phyloP scores from a whole-genome alignment of 352 stramenopile genomes.

The Hyaloperonospora arabidopsidis region DNA sequence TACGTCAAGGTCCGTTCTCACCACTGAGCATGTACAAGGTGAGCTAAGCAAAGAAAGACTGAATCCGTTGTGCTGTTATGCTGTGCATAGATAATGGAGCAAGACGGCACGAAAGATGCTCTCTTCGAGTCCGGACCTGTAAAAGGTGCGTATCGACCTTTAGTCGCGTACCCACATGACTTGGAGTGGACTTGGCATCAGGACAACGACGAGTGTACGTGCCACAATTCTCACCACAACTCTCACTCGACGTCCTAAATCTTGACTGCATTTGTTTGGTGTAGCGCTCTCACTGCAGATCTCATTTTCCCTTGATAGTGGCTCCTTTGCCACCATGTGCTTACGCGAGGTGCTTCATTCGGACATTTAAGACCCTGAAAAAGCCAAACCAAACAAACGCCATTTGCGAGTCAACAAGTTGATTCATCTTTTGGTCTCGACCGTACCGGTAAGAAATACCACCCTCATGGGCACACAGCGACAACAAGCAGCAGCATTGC shows the following conservation, averaged over 20 bases:
- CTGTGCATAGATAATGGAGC: constrained; percentile 32
- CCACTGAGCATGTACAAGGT: constrained; percentile 1
- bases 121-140: constrained; percentile 34
- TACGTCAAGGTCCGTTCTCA: constrained; percentile 35
- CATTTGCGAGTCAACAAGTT: too few species aligned
- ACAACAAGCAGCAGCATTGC: not conserved
- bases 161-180: constrained; percentile 37
- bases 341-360: constrained; percentile 55
- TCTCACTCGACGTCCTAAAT: not conserved
- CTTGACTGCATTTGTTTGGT: not conserved
- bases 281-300: constrained; percentile 23
- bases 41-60: not conserved
- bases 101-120: constrained; percentile 37
- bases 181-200: constrained; percentile 38
- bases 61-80: constrained; percentile 2
- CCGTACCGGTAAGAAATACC: too few species aligned
- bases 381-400: too few species aligned
- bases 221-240: not conserved
- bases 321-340: constrained; percentile 76
- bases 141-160: constrained; percentile 52
- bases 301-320: constrained; percentile 51
- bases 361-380: constrained; percentile 9
- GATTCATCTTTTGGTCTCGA: too few species aligned
- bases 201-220: constrained; percentile 18
- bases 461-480: too few species aligned